Percentiles rank a stretch among this genome's conserved stretches.
Conservation (phyloP, 352 stramenopile genomes). For the Aphanomyces stellatus region DNA sequence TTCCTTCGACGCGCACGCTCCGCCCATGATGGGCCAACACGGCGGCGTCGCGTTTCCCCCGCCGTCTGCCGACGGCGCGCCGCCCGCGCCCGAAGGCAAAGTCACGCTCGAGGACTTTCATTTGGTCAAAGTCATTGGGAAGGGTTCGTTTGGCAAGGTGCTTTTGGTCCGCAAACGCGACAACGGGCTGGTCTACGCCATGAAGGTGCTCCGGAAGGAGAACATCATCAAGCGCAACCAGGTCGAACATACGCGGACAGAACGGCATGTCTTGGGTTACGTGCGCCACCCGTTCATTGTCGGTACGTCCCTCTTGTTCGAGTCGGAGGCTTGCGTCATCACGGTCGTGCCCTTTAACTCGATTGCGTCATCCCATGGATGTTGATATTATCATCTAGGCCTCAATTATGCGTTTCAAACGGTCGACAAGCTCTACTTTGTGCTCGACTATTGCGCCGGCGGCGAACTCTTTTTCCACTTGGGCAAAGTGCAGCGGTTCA, state of each 20-base stretch:
- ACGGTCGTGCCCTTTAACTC: too few species aligned
- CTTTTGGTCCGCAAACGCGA: constrained; percentile 93
- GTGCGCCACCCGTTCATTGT: constrained; percentile 98
- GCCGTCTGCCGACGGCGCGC: not conserved
- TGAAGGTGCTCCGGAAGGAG: constrained; percentile 99
- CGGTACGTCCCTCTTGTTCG: constrained; percentile 25
- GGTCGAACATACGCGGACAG: constrained; percentile 98
- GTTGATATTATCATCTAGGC: constrained; percentile 20
- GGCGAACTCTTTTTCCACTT: constrained; percentile 94
- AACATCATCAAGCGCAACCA: constrained; percentile 99
- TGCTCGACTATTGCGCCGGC: constrained; percentile 97
- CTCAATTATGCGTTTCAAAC: constrained; percentile 96
- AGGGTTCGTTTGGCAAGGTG: constrained; percentile 95
- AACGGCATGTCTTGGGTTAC: constrained; percentile 95
- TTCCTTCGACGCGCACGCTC: constrained; percentile 61
- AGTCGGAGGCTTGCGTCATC: too few species aligned
- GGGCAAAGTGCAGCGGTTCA: constrained; percentile 90
- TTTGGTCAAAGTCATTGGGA: constrained; percentile 96
- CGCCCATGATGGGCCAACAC: too few species aligned
- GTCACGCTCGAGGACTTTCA: constrained; percentile 90
- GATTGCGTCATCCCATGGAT: not conserved
- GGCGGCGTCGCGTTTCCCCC: too few species aligned
- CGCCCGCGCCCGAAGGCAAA: constrained; percentile 40
- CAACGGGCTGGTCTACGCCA: constrained; percentile 91
- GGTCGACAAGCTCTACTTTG: constrained; percentile 96